phyloP scores from a whole-genome alignment of 371 early-diverging fungal species.

The Saksenaea vasiformis region DNA sequence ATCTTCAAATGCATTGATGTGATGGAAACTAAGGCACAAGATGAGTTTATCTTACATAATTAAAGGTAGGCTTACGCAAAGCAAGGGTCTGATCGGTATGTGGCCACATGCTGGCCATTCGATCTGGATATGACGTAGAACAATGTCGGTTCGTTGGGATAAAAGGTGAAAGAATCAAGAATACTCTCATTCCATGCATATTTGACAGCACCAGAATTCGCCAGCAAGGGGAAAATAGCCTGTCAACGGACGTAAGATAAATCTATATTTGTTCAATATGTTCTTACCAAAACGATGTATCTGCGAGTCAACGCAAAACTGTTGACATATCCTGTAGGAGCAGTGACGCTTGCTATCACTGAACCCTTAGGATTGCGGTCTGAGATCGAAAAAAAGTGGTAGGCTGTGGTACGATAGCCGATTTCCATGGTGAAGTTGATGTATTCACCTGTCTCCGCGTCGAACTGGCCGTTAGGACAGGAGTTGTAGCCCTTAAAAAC shows the following conservation, averaged over 20 bases:
- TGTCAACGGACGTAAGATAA: slow-evolving; percentile 2
- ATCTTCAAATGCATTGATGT: slow-evolving; percentile 78
- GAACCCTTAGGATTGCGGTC: slow-evolving; percentile 65
- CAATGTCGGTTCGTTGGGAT: slow-evolving; percentile 55
- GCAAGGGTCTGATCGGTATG: slow-evolving; percentile 63
- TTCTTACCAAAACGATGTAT: slow-evolving; percentile 64
- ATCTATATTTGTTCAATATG: background rate
- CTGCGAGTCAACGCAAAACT: slow-evolving; percentile 71
- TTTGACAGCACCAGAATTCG: slow-evolving; percentile 62
- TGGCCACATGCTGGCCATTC: slow-evolving; percentile 64
- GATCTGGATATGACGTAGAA: slow-evolving; percentile 75
- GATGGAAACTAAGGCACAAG: slow-evolving; percentile 57
- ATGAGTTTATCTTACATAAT: background rate
- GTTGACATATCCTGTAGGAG: slow-evolving; percentile 71
- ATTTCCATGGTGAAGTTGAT: slow-evolving; percentile 76
- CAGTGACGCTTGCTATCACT: slow-evolving; percentile 63
- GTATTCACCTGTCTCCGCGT: slow-evolving; percentile 69
- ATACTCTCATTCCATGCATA: slow-evolving; percentile 74
- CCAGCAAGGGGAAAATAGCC: slow-evolving; percentile 59
- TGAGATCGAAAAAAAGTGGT: slow-evolving; percentile 66
- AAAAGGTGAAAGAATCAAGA: slow-evolving; percentile 67
- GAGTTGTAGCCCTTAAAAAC: slow-evolving; percentile 70
- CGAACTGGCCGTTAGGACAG: slow-evolving; percentile 71
- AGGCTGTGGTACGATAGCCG: slow-evolving; percentile 64
- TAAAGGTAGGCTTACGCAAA: slow-evolving; percentile 46